Evolutionary conservation across 2,329 filamentous ascomycete genomes (phyloP).

Genomic region (Dactylellina sp.): DNA sequence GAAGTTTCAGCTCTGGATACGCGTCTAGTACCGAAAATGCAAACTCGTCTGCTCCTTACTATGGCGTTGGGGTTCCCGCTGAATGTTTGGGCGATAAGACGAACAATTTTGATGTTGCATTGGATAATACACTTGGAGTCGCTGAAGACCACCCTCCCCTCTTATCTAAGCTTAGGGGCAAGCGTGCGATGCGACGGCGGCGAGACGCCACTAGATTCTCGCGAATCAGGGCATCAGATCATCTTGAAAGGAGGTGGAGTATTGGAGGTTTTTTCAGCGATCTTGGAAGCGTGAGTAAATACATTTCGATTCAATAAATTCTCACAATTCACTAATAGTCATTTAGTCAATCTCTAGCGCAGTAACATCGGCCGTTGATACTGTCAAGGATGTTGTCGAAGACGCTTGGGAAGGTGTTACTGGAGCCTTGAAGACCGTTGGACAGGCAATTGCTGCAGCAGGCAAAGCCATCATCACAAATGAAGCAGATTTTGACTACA

Average conservation of each 20-base stretch:
- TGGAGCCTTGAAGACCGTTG: slow-evolving; percentile 32
- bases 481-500: slow-evolving; percentile 46
- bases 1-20: slow-evolving; percentile 28
- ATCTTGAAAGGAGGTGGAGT: slow-evolving; percentile 46
- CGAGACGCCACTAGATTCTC: slow-evolving; percentile 32
- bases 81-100: slow-evolving; percentile 44
- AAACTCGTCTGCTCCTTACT: slow-evolving; percentile 34
- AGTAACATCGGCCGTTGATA: slow-evolving; percentile 32
- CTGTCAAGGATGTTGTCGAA: slow-evolving; percentile 35
- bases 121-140: slow-evolving; percentile 38
- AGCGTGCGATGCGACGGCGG: slow-evolving; percentile 30
- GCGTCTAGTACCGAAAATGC: slow-evolving; percentile 1
- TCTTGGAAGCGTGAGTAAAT: slow-evolving; percentile 30
- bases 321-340: slow-evolving; percentile 1
- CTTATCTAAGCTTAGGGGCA: slow-evolving; percentile 20
- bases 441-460: slow-evolving; percentile 29
- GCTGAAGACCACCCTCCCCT: slow-evolving; percentile 5
- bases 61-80: slow-evolving; percentile 40
- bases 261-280: slow-evolving; percentile 50
- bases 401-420: slow-evolving; percentile 39
- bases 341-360: slow-evolving; percentile 24
- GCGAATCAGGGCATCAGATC: neutral
- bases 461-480: slow-evolving; percentile 42
- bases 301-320: neutral
- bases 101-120: slow-evolving; percentile 34